These are phyloP conservation scores for Exophiala dermatitidis DNA, from an alignment of 2,329 filamentous ascomycete genomes.

Conservation along the genomic window DNA sequence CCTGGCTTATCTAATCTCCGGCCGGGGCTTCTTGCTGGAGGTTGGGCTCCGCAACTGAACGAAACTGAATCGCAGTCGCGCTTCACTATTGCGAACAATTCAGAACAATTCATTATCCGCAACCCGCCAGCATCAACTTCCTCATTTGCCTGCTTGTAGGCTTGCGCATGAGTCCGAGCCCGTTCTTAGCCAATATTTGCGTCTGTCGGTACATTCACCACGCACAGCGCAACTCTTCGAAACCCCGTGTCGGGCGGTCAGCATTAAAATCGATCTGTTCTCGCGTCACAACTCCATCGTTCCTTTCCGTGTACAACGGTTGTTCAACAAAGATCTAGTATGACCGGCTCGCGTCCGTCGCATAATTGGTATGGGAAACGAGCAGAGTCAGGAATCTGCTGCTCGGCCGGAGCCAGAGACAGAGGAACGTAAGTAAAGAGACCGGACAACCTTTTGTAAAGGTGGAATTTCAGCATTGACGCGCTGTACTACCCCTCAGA, in stretches of 20 bases:
- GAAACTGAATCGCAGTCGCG: too few species aligned
- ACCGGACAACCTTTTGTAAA: neutral
- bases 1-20: too few species aligned
- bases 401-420: slow-evolving; percentile 4
- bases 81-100: too few species aligned
- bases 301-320: neutral
- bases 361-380: slow-evolving; percentile 16
- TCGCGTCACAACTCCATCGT: neutral
- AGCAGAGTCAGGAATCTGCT: slow-evolving; percentile 17
- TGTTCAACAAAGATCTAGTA: neutral
- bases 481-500: slow-evolving; percentile 4
- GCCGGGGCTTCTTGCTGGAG: too few species aligned
- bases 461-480: neutral
- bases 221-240: neutral
- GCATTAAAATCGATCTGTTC: neutral
- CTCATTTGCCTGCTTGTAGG: too few species aligned
- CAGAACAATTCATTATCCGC: too few species aligned
- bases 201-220: neutral
- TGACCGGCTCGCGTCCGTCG: neutral
- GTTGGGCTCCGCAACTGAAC: too few species aligned
- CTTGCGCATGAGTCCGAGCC: too few species aligned
- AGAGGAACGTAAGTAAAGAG: slow-evolving; percentile 10
- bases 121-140: too few species aligned
- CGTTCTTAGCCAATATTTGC: too few species aligned
- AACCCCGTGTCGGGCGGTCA: neutral